These are phyloP conservation scores for Cordyceps pruinosa DNA, from an alignment of 2,329 filamentous ascomycete species.

Conservation along the genomic window DNA sequence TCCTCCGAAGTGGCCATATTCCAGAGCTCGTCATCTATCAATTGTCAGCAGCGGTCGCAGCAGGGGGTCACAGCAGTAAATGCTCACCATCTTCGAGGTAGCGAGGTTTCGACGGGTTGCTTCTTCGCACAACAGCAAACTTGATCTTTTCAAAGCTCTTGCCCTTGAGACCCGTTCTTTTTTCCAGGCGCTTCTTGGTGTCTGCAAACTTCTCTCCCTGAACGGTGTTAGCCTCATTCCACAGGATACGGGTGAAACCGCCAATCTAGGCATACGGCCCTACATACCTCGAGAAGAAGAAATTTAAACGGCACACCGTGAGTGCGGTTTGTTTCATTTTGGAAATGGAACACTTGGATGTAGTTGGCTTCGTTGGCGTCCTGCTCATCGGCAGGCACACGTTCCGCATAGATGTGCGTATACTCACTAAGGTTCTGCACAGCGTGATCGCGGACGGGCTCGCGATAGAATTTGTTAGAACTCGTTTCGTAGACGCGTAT, in stretches of 20 bases:
- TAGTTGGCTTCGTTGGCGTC: conserved; percentile 51
- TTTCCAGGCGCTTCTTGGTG: conserved; percentile 89
- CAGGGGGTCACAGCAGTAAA: neutral
- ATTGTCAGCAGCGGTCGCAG: conserved; percentile 17
- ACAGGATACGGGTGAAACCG: neutral
- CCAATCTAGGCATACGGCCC: conserved; percentile 14
- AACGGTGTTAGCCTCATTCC: conserved; percentile 2
- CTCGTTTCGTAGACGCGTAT: conserved; percentile 80
- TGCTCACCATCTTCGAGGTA: conserved; percentile 82
- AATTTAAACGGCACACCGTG: conserved; percentile 93
- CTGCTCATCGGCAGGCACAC: conserved; percentile 65
- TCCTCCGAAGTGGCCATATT: conserved; percentile 47
- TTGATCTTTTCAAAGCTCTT: conserved; percentile 99
- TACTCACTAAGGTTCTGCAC: conserved; percentile 86
- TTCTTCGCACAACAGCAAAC: conserved; percentile 73
- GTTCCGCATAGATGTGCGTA: conserved; percentile 72
- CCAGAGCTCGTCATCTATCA: conserved; percentile 52
- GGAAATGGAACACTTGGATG: conserved; percentile 85
- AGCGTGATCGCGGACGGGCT: conserved; percentile 60
- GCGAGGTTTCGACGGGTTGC: conserved; percentile 66
- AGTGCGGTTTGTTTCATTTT: conserved; percentile 74
- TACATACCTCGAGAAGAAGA: conserved; percentile 67
- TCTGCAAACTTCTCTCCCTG: conserved; percentile 82
- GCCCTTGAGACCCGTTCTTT: conserved; percentile 88
- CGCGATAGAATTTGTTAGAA: conserved; percentile 75